Evolutionary conservation across 257 asterid species (phyloP).

Genomic region (Solanum virginianum): DNA sequence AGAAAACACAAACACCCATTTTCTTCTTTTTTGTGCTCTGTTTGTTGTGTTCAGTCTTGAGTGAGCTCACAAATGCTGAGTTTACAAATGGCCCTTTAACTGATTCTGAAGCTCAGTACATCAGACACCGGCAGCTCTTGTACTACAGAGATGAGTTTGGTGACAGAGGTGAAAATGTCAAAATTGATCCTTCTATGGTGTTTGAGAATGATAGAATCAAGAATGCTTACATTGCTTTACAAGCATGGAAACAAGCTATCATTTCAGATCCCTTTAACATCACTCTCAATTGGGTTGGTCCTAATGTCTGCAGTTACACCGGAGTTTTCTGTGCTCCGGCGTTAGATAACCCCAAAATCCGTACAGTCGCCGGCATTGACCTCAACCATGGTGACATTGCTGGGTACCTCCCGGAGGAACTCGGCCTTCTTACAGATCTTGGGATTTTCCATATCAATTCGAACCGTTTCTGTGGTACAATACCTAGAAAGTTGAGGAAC

Average conservation of each 20-base stretch:
- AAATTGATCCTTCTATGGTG: slow-evolving; percentile 50
- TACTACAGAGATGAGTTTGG: slow-evolving; percentile 74
- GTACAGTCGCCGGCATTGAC: slow-evolving; percentile 71
- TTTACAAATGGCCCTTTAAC: slow-evolving; percentile 39
- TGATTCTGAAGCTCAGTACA: slow-evolving; percentile 41
- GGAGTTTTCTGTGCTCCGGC: slow-evolving; percentile 74
- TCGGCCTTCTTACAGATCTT: slow-evolving; percentile 71
- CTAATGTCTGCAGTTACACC: slow-evolving; percentile 59
- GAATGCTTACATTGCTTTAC: slow-evolving; percentile 72
- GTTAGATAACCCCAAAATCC: slow-evolving; percentile 32
- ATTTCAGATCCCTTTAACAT: slow-evolving; percentile 67
- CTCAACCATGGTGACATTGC: slow-evolving; percentile 90
- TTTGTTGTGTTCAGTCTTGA: background rate
- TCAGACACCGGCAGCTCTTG: slow-evolving; percentile 52
- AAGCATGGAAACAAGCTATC: slow-evolving; percentile 81
- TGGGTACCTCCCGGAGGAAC: slow-evolving; percentile 78
- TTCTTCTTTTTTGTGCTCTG: slow-evolving; percentile 1
- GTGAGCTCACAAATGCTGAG: slow-evolving; percentile 1
- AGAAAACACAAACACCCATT: slow-evolving; percentile 6
- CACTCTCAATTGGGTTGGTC: slow-evolving; percentile 67
- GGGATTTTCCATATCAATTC: slow-evolving; percentile 72
- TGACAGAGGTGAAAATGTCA: slow-evolving; percentile 60
- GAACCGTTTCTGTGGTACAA: slow-evolving; percentile 69
- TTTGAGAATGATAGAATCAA: slow-evolving; percentile 57
- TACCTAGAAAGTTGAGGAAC: slow-evolving; percentile 43